Evolutionary conservation across 352 stramenopile species (phyloP).

Genomic region (Achlya hypogyna): DNA sequence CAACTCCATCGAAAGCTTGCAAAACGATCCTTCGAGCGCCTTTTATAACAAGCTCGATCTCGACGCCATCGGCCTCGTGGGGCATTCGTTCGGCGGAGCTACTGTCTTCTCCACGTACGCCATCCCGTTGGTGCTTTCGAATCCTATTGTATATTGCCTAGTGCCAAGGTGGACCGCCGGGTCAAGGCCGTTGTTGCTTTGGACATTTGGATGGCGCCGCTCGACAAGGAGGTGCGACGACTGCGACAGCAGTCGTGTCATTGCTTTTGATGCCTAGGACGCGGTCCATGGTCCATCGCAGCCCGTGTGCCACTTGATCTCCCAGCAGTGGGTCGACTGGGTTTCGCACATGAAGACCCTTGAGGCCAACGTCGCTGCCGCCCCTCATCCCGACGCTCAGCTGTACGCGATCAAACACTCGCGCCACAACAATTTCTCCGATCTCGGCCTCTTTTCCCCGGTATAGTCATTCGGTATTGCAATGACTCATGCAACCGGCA

Average conservation of each 20-base stretch:
- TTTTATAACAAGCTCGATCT: constrained; percentile 32
- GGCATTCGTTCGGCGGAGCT: constrained; percentile 57
- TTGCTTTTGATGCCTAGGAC: too few relatives aligned
- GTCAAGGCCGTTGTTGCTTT: constrained; percentile 42
- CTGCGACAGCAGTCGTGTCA: too few relatives aligned
- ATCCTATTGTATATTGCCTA: not conserved
- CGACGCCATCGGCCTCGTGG: constrained; percentile 31
- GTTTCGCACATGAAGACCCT: constrained; percentile 37
- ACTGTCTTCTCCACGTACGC: constrained; percentile 34
- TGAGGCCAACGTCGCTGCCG: constrained; percentile 31
- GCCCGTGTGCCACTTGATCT: constrained; percentile 49
- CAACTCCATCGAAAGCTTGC: constrained; percentile 25
- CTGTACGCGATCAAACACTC: constrained; percentile 35
- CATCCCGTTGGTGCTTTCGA: not conserved
- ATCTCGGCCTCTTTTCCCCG: constrained; percentile 55
- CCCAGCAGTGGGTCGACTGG: constrained; percentile 53
- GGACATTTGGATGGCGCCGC: constrained; percentile 59
- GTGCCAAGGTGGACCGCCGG: constrained; percentile 37
- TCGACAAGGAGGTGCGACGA: constrained; percentile 30
- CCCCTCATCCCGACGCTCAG: constrained; percentile 28
- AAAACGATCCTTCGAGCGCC: constrained; percentile 17
- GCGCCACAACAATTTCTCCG: constrained; percentile 68
- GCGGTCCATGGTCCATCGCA: constrained; percentile 25
- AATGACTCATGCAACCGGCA: not conserved
- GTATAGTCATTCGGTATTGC: constrained; percentile 1